Base-by-base conservation (phyloP, 768 basidiomycete genomes). In the Lactarius psammicola region DNA sequence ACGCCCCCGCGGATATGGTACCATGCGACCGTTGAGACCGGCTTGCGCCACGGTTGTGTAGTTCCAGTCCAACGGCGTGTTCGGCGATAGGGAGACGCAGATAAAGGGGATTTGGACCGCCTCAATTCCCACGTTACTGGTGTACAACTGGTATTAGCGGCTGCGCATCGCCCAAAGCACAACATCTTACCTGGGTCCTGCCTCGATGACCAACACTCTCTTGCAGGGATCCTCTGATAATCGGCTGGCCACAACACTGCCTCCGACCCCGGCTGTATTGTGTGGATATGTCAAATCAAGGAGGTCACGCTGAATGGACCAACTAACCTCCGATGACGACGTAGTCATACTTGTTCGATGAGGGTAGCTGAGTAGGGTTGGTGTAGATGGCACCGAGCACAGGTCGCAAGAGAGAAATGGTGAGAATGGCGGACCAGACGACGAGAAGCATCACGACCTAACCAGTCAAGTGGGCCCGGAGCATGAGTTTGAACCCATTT, bases 211-310 rank as follows among this genome's bases (percentile, higher is more conserved):
- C 44, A 78, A 68, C 8, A 81, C 79, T 13, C 73, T 75, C 57
- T 69, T 73, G 58, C 73, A 72, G 4, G 71, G 36, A 69, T 80
- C 76, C 64, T 81, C 79, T 0, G 76, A 73, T n/a, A 81, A 72
- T 13, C 80, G 73, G 15, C 68, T 73, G 18, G 79, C 79, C 15
- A 80, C 65, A 9, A 78, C 76, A 23, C 76, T 66, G 8, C 80
- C 80, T 4, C 74, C 76, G 11, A 78, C 64, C 28, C 80, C 78
- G 63, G 78, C 79, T 59, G 26, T 31, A 26, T 15, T 7, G 60
- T 30, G 28, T n/a, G 26, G n/a, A 20, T n/a, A 6, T 31, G 7
- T 23, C 46, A 44, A 15, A 7, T 15, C 20, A 4, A 30, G 40
- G 18, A 23, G 8, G 26, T 20, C 11, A 38, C 31, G 28, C 20